Percentiles rank a stretch among this genome's conserved stretches.
These are phyloP conservation scores for Plantago coronopus DNA, from an alignment of 305 asterid genomes.

Conservation along the genomic window DNA sequence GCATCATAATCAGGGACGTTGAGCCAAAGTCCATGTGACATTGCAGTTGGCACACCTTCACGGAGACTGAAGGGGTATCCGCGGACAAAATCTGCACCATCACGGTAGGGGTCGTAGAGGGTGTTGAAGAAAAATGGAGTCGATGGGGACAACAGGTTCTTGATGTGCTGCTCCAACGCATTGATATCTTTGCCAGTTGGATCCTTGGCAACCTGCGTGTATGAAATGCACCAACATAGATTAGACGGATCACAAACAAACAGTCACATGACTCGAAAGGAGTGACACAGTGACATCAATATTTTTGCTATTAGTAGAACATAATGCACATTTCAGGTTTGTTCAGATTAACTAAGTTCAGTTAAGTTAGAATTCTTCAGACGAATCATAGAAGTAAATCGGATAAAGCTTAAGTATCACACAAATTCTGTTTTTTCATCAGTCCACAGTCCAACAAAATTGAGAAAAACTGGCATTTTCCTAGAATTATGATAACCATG, in stretches of 20 bases:
- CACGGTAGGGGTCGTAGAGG: constrained; percentile 69
- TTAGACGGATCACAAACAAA: constrained; percentile 7
- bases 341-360: no score
- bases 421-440: no score
- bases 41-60: constrained; percentile 73
- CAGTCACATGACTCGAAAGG: neutral
- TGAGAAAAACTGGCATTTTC: no score
- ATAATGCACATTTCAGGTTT: no score
- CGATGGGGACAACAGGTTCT: constrained; percentile 64
- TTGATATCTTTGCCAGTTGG: constrained; percentile 71
- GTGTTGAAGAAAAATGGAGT: constrained; percentile 81
- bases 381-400: no score
- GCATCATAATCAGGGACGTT: constrained; percentile 85
- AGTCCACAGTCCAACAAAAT: no score
- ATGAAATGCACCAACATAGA: constrained; percentile 8
- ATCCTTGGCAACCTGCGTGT: constrained; percentile 62
- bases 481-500: no score
- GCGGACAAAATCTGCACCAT: constrained; percentile 68
- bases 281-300: no score
- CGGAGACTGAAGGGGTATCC: constrained; percentile 91
- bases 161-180: constrained; percentile 78
- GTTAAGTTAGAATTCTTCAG: no score
- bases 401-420: no score
- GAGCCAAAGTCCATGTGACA: constrained; percentile 83
- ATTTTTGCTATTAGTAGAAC: no score